Percentiles rank a stretch among this genome's conserved stretches.
phyloP scores from a whole-genome alignment of 1,284 basidiomycete species.

The Cutaneotrichosporon dermatis region DNA sequence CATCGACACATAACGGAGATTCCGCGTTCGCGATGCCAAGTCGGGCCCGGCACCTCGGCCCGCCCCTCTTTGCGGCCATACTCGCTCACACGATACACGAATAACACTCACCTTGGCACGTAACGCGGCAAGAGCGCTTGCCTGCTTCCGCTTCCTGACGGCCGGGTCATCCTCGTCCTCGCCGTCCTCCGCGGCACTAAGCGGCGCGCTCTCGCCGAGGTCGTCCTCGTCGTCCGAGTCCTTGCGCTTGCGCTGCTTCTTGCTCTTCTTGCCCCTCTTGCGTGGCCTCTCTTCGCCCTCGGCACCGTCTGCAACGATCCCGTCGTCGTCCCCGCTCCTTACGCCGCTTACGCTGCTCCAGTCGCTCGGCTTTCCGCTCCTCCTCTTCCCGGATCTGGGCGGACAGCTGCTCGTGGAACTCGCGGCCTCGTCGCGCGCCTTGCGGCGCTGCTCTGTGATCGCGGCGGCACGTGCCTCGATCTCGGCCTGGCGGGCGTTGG shows the following conservation, averaged over 20 bases:
- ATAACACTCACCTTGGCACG: conserved; percentile 22
- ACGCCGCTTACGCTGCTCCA: conserved; percentile 38
- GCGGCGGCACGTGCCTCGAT: conserved; percentile 62
- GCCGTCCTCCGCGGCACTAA: conserved; percentile 15
- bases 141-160: conserved; percentile 7
- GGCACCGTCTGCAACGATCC: conserved; percentile 27
- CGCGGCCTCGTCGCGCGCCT: conserved; percentile 70
- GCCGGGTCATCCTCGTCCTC: conserved; percentile 14
- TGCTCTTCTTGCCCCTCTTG: conserved; percentile 24
- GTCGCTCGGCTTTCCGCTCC: conserved; percentile 36
- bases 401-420: conserved; percentile 52
- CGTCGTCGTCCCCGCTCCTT: conserved; percentile 39
- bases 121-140: conserved; percentile 25
- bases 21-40: too few relatives aligned
- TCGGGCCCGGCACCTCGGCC: background rate
- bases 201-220: conserved; percentile 10
- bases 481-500: conserved; percentile 36
- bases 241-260: conserved; percentile 31
- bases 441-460: conserved; percentile 66
- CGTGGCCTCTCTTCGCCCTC: conserved; percentile 17
- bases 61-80: too few relatives aligned
- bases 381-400: conserved; percentile 48
- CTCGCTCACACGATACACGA: too few relatives aligned
- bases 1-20: too few relatives aligned
- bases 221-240: conserved; percentile 26